Evolutionary conservation across 768 basidiomycete species (phyloP), one percentile per base, ranked within the genome.

Genomic region (Psilocybe azurescens): DNA sequence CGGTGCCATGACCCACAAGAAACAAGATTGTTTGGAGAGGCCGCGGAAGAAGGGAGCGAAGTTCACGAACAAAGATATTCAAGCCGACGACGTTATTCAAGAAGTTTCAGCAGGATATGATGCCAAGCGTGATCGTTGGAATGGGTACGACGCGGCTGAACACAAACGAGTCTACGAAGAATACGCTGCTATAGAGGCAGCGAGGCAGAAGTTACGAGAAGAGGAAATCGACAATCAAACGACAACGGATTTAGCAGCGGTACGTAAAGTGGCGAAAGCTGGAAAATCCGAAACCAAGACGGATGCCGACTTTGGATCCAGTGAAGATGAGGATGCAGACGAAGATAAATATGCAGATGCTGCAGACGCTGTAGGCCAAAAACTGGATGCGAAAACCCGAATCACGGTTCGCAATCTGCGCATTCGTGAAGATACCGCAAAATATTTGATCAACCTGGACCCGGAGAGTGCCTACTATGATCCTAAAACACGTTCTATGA

Each of bases 401-500:
- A 96, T 99, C 60, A 99, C 97, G 16, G 97, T 99, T 62, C 89
- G 97, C 63, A 99, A 99, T 77, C 81, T 99, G 70, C 93, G 97
- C 79, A 99, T 99, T 67, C 90, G 97, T 72, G 97, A 99, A 78
- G 97, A 99, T 74, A 99, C 97, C 1, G 97, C 97, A 9, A 99
- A 99, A 74, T 99, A 99, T 73, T 85, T 99, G 71, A 92, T 97
- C 75, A 99, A 99, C 73, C 75, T 99, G 74, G 95, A 99, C 75
- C 91, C 91, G 1, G 90, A 94, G 0, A 95, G 93, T 69, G 97
- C 97, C 8, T 98, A 99, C 79, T 99, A 99, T 73, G 97, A 99
- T 72, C 97, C 97, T 51, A 99, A 99, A 80, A 99, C 97, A 11
- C 90, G 97, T 71, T 98, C 97, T 6, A 99, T 99, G 97, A 91